Percentiles rank a stretch among this genome's conserved stretches.
Conservation (phyloP, 345 rosid species). For the Brassica juncea region DNA sequence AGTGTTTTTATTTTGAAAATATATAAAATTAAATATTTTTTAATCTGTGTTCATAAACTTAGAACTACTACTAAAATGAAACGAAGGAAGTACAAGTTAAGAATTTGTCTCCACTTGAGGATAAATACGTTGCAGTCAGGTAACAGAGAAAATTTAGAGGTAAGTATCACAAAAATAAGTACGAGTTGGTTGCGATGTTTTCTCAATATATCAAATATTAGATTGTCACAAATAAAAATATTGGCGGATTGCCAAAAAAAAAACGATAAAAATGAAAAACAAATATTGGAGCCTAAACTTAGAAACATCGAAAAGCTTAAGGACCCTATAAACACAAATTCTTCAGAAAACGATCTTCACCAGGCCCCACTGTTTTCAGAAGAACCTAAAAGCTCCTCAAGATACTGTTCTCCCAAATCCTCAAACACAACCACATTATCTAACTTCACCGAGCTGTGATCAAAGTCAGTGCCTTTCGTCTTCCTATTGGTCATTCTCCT, state of each 20-base stretch:
- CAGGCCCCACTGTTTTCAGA: slow-evolving; percentile 41
- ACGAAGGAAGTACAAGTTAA: background rate
- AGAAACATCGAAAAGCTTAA: slow-evolving; percentile 14
- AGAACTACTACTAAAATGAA: too few relatives aligned
- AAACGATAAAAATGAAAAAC: background rate
- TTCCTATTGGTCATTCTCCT: slow-evolving; percentile 49
- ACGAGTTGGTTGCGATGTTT: slow-evolving; percentile 4
- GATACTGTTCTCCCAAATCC: slow-evolving; percentile 77
- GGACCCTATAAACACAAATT: slow-evolving; percentile 21
- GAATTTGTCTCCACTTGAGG: background rate
- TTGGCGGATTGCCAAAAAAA: background rate
- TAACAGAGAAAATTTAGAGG: background rate
- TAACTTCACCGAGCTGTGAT: slow-evolving; percentile 35
- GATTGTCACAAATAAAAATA: background rate
- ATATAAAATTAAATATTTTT: too few relatives aligned
- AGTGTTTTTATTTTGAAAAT: too few relatives aligned
- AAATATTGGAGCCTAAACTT: background rate
- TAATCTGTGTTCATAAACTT: too few relatives aligned
- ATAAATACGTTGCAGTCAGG: background rate
- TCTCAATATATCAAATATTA: slow-evolving; percentile 1
- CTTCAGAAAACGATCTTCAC: slow-evolving; percentile 28
- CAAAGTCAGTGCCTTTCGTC: slow-evolving; percentile 43
- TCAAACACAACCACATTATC: slow-evolving; percentile 67
- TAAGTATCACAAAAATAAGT: slow-evolving; percentile 1
- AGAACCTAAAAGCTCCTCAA: slow-evolving; percentile 62